Evolutionary conservation across 495 filamentous ascomycete species (phyloP), one percentile per base, ranked within the genome.

Genomic region (Bacidia rubella): DNA sequence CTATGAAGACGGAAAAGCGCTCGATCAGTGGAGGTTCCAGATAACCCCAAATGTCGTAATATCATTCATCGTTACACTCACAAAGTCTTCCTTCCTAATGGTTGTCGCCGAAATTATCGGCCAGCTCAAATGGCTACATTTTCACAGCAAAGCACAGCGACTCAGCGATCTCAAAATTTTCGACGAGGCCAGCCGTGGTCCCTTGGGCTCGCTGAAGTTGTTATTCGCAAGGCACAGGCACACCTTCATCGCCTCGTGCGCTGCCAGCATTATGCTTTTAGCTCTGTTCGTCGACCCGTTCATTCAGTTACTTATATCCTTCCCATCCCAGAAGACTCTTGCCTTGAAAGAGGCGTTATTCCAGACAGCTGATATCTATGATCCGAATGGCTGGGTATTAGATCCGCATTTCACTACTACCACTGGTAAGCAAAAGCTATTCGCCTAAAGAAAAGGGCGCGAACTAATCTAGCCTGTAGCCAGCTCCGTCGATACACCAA

Each of bases 81-180:
- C 56, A 3, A 66, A 66, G 45, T 52, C 63, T 3, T 60, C 65
- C 1, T 29, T 70, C 39, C 38, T 67, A 26, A 57, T 62, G 4
- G 51, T 60, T 1, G 53, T 68, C 4, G 60, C 62, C 2, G 56
- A 58, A 15, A 55, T 52, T 5, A 49, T 69, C 11, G 54, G 67
- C 20, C 67, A 72, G 51, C 47, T 69, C 26, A 70, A 69, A 60
- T 68, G 69, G 69, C 55, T 54, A 19, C 62, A 60, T 57, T 66
- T 67, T 44, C 53, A 54, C 20, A 52, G 40, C 3, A 26, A 54
- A 32, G 47, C 54, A 15, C 57, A 60, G 19, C 59, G 39, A 11
- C 49, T 73, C 2, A 15, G 54, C 3, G 54, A 57, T 2, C 58
- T 70, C 41, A 56, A 67, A 47, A 38, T 56, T 4, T 66, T 68